Conservation (phyloP, 768 basidiomycete species). For the Tylopilus sp. region DNA sequence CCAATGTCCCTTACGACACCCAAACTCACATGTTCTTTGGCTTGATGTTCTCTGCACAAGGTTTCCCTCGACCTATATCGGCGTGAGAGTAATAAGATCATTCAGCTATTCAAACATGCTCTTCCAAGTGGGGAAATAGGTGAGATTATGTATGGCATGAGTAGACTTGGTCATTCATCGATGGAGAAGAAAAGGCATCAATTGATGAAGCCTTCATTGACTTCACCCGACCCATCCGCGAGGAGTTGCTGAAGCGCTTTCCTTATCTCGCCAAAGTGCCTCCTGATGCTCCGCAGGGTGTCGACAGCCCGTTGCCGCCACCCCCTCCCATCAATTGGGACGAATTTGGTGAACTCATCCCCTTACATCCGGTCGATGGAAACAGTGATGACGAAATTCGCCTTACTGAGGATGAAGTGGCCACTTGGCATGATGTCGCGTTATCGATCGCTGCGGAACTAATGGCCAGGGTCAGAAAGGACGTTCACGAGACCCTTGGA, state of each 20-base stretch:
- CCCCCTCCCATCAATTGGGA: constrained; percentile 67
- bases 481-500: constrained; percentile 67
- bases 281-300: constrained; percentile 58
- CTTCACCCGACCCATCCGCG: constrained; percentile 77
- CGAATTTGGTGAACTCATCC: constrained; percentile 58
- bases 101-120: constrained; percentile 75
- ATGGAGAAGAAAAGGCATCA: constrained; percentile 81
- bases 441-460: constrained; percentile 85
- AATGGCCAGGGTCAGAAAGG: constrained; percentile 70
- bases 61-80: constrained; percentile 93
- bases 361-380: constrained; percentile 39
- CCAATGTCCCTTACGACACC: neutral
- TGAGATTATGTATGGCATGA: constrained; percentile 29
- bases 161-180: neutral
- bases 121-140: constrained; percentile 82
- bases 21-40: neutral
- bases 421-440: constrained; percentile 91
- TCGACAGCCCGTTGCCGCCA: constrained; percentile 75
- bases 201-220: constrained; percentile 98
- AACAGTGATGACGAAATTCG: constrained; percentile 15
- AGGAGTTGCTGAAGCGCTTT: constrained; percentile 66
- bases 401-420: constrained; percentile 29
- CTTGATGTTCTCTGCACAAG: constrained; percentile 34
- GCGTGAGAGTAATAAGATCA: constrained; percentile 84
- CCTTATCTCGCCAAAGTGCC: constrained; percentile 76